A percentile compares a stretch with the other conserved stretches of the same genome.
Evolutionary conservation across 306 rosid species (phyloP).

Genomic region (Prunus dulcis): DNA sequence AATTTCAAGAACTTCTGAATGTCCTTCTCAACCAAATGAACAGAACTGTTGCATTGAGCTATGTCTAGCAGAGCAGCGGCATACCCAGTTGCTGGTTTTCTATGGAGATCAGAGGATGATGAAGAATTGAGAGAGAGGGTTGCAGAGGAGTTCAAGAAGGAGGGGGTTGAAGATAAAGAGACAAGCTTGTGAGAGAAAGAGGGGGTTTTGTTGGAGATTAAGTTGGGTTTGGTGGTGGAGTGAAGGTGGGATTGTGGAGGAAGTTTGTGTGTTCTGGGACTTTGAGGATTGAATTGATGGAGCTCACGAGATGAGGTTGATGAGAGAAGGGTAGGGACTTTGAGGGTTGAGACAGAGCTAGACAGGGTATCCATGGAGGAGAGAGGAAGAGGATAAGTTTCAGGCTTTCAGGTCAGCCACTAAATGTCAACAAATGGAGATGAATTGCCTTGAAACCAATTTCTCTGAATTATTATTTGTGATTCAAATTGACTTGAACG

Average conservation of each 20-base stretch:
- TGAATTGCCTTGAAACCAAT: not conserved
- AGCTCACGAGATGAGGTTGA: conserved; percentile 44
- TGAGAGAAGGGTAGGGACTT: conserved; percentile 35
- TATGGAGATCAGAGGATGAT: conserved; percentile 31
- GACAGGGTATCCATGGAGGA: conserved; percentile 70
- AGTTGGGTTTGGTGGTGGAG: conserved; percentile 32
- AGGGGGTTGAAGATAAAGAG: conserved; percentile 17
- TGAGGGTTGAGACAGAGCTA: conserved; percentile 58
- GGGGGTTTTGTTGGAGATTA: conserved; percentile 28
- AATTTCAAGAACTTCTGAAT: conserved; percentile 46
- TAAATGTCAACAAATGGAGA: not conserved
- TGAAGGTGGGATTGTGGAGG: conserved; percentile 33
- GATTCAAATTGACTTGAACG: not conserved
- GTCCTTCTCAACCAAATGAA: conserved; percentile 50
- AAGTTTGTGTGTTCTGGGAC: conserved; percentile 19
- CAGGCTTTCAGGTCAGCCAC: conserved; percentile 4
- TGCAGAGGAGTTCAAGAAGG: conserved; percentile 20
- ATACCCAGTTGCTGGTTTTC: conserved; percentile 59
- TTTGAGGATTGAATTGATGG: conserved; percentile 30
- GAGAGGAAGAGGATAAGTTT: not conserved
- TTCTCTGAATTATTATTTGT: not conserved
- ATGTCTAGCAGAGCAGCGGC: conserved; percentile 70
- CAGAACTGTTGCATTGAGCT: conserved; percentile 51
- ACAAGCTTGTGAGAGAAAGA: conserved; percentile 31
- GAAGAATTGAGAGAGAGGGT: conserved; percentile 13